These are phyloP conservation scores for Ogataea kodamae DNA, from an alignment of 805 yeast genomes.

Conservation along the genomic window DNA sequence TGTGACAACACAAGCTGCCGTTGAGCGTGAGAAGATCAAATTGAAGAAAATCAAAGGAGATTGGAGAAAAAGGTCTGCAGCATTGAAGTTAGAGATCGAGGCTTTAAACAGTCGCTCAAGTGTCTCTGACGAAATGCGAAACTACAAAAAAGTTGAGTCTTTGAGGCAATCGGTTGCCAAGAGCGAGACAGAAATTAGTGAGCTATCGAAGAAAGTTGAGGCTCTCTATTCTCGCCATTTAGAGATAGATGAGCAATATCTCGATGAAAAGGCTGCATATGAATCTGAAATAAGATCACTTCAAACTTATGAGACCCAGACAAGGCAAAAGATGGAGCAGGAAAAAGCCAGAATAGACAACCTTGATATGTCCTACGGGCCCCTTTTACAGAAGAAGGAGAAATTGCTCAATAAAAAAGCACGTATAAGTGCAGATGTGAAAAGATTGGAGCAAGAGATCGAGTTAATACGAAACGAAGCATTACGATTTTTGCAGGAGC, in stretches of 20 bases:
- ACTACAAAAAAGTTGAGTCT: conserved; percentile 47
- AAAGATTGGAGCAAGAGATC: conserved; percentile 24
- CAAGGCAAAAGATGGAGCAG: conserved; percentile 24
- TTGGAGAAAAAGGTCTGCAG: conserved; percentile 48
- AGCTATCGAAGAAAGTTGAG: conserved; percentile 35
- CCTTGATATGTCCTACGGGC: conserved; percentile 30
- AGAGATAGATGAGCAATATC: conserved; percentile 37
- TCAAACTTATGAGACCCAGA: conserved; percentile 31
- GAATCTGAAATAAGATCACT: conserved; percentile 35
- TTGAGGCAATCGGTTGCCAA: conserved; percentile 44
- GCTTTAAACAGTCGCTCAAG: conserved; percentile 43
- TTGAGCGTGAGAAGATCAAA: conserved; percentile 54
- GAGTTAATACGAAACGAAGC: conserved; percentile 26
- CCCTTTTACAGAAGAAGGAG: conserved; percentile 33
- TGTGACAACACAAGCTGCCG: conserved; percentile 57
- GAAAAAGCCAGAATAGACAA: conserved; percentile 23
- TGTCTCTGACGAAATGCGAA: conserved; percentile 55
- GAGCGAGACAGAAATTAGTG: conserved; percentile 36
- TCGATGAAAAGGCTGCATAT: conserved; percentile 36
- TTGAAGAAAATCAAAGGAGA: conserved; percentile 58
- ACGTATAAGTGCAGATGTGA: conserved; percentile 28
- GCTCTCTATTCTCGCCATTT: conserved; percentile 34
- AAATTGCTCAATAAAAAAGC: conserved; percentile 30
- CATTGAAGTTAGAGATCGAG: conserved; percentile 56
- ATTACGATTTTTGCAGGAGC: conserved; percentile 21